Percentiles rank a stretch among this genome's conserved stretches.
These are phyloP conservation scores for Diplogelasinospora grovesii DNA, from an alignment of 495 filamentous ascomycete species.

Conservation along the genomic window DNA sequence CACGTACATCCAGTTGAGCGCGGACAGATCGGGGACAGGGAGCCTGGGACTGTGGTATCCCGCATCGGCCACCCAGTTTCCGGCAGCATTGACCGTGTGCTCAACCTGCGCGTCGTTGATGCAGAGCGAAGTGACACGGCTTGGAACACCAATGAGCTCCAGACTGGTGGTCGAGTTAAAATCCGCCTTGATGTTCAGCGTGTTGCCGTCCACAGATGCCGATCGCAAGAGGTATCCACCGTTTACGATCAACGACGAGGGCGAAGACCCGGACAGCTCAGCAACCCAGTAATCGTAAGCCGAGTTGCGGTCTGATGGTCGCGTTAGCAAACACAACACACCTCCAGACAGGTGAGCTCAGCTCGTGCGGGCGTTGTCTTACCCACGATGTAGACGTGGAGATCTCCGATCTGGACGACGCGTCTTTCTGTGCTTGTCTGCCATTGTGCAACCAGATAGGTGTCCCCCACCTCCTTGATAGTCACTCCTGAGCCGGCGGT, in stretches of 20 bases:
- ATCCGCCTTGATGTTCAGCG: constrained; percentile 59
- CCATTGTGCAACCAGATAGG: constrained; percentile 8
- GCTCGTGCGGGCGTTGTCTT: too few relatives aligned
- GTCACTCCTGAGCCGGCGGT: constrained; percentile 17
- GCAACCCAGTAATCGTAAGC: constrained; percentile 73
- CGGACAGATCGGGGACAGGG: constrained; percentile 47
- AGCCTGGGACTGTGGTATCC: constrained; percentile 47
- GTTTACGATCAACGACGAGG: constrained; percentile 52
- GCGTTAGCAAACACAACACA: not conserved
- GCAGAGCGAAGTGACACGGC: constrained; percentile 40
- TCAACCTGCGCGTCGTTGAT: constrained; percentile 51
- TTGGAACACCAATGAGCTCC: constrained; percentile 58
- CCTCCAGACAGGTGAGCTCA: too few relatives aligned
- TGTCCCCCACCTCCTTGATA: constrained; percentile 1
- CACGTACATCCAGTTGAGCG: constrained; percentile 60
- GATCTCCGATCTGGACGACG: constrained; percentile 45
- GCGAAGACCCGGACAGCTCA: constrained; percentile 42
- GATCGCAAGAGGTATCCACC: constrained; percentile 71
- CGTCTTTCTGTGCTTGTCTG: not conserved
- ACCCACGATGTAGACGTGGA: constrained; percentile 48
- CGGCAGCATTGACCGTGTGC: constrained; percentile 38
- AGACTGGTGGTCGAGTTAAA: constrained; percentile 58
- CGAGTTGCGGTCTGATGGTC: constrained; percentile 53
- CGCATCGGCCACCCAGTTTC: constrained; percentile 48
- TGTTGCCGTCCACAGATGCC: constrained; percentile 43